These are phyloP conservation scores for Phytophthora quininea DNA, from an alignment of 352 stramenopile species.

Conservation along the genomic window DNA sequence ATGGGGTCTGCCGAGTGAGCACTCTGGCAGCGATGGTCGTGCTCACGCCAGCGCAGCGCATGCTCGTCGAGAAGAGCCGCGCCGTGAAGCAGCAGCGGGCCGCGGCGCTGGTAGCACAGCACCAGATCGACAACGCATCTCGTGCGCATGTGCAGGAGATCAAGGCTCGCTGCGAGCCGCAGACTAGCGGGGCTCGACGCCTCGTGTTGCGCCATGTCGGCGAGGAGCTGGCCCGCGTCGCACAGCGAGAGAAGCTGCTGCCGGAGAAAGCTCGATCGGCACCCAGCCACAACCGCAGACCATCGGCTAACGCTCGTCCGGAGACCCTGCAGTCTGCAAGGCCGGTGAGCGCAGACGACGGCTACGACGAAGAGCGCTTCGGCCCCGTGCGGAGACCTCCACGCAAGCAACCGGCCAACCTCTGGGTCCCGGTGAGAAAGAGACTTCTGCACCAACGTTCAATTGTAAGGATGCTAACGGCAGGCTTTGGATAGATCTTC, in stretches of 20 bases:
- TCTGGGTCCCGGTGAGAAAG: slow-evolving; percentile 52
- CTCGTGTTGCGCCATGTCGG: slow-evolving; percentile 72
- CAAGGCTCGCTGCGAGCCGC: slow-evolving; percentile 35
- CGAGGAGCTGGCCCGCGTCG: slow-evolving; percentile 60
- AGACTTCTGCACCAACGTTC: too few species aligned
- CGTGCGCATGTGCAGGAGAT: slow-evolving; percentile 40
- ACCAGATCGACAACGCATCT: slow-evolving; percentile 33
- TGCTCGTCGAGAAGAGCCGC: slow-evolving; percentile 57
- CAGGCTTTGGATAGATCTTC: slow-evolving; percentile 41
- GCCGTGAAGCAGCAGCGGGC: slow-evolving; percentile 45
- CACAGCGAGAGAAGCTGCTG: slow-evolving; percentile 30
- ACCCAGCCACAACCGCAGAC: slow-evolving; percentile 15
- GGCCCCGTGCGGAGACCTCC: slow-evolving; percentile 52
- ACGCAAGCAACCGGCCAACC: slow-evolving; percentile 50
- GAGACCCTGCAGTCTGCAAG: slow-evolving; percentile 1
- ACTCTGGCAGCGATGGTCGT: slow-evolving; percentile 20
- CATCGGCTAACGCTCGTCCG: neutral
- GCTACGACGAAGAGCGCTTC: slow-evolving; percentile 68
- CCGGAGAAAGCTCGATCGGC: slow-evolving; percentile 8
- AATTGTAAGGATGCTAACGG: too few species aligned
- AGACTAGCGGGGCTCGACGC: slow-evolving; percentile 26
- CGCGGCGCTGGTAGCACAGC: slow-evolving; percentile 47
- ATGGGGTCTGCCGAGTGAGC: neutral
- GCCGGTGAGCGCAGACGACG: slow-evolving; percentile 31
- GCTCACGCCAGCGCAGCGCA: slow-evolving; percentile 60